These are phyloP conservation scores for Ganoderma lingzhi DNA, from an alignment of 1,284 basidiomycete genomes.

Conservation along the genomic window DNA sequence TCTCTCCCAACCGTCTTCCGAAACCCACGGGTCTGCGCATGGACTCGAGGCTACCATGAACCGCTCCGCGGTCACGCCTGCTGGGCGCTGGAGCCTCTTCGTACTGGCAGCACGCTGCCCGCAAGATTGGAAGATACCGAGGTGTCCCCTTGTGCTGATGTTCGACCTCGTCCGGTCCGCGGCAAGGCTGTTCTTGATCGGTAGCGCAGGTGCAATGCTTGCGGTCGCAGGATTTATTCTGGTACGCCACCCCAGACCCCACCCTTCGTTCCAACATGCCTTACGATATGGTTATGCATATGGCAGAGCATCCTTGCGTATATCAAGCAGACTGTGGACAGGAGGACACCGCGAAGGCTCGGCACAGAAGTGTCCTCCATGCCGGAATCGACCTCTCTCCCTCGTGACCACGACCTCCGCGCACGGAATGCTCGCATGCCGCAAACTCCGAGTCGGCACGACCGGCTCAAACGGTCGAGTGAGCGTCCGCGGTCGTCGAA, in stretches of 20 bases:
- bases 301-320: conserved; percentile 24
- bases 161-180: conserved; percentile 18
- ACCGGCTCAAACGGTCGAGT: not conserved
- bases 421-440: not conserved
- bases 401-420: conserved; percentile 10
- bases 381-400: not conserved
- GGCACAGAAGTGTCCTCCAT: not conserved
- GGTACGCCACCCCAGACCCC: conserved; percentile 15
- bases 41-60: conserved; percentile 19
- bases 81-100: conserved; percentile 16
- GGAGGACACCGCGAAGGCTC: not conserved
- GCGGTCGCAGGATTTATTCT: conserved; percentile 25
- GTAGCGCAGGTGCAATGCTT: conserved; percentile 25
- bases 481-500: not conserved
- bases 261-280: not conserved
- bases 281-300: not conserved
- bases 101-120: conserved; percentile 10
- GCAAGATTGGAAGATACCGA: conserved; percentile 15
- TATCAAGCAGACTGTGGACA: not conserved
- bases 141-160: conserved; percentile 21
- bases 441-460: not conserved
- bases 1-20: not conserved
- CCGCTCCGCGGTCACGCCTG: conserved; percentile 18
- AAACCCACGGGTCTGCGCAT: conserved; percentile 13
- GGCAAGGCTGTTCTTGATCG: conserved; percentile 20